Evolutionary conservation across 2,329 filamentous ascomycete species (phyloP).

Genomic region (Neoarthrinium moseri): DNA sequence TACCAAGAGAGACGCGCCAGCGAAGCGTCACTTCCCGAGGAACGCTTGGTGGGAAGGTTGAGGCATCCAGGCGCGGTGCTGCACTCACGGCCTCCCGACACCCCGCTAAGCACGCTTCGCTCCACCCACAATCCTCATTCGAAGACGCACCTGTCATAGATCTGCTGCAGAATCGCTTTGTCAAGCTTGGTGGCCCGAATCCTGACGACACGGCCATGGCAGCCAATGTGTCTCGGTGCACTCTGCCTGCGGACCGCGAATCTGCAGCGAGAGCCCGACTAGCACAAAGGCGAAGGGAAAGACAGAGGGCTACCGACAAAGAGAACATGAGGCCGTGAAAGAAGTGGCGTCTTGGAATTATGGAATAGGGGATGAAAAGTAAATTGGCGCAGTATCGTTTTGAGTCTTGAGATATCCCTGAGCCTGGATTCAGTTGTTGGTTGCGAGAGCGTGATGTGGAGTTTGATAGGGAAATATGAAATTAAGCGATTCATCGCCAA

Average conservation of each 20-base stretch:
- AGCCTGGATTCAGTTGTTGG: neutral
- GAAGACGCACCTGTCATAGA: constrained; percentile 39
- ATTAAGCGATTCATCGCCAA: constrained; percentile 4
- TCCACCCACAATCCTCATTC: constrained; percentile 22
- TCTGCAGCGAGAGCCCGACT: constrained; percentile 55
- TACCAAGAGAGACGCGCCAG: constrained; percentile 8
- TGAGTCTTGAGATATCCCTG: neutral
- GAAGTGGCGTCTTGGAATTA: no score
- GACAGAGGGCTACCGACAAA: constrained; percentile 32
- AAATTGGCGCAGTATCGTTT: neutral
- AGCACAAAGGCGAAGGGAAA: constrained; percentile 52
- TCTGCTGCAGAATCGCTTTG: constrained; percentile 43
- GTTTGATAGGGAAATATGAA: constrained; percentile 8
- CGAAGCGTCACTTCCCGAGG: constrained; percentile 1
- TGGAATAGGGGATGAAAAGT: neutral
- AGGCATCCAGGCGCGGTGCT: constrained; percentile 15
- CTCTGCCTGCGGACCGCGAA: constrained; percentile 48
- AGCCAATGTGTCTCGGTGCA: constrained; percentile 39
- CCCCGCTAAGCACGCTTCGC: constrained; percentile 16
- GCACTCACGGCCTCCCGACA: constrained; percentile 18
- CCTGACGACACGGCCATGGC: constrained; percentile 27
- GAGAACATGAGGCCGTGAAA: constrained; percentile 23
- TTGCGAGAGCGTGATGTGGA: constrained; percentile 4
- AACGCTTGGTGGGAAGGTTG: constrained; percentile 5
- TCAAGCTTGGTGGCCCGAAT: constrained; percentile 40